Conservation (phyloP, 1,284 basidiomycete genomes). For the Bjerkandera adusta region DNA sequence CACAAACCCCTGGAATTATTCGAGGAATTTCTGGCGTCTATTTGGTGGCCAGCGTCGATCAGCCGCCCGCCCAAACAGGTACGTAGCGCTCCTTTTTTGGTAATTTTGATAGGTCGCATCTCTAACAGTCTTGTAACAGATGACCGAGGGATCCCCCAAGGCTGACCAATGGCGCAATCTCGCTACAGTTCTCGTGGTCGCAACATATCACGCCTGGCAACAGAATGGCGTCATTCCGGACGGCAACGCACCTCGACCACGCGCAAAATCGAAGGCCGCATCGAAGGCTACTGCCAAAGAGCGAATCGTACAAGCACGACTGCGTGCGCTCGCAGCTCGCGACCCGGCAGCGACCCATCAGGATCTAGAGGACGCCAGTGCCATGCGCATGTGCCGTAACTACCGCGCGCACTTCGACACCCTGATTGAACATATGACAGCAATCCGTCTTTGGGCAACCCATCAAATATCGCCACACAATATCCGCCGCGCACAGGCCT, state of each 20-base stretch:
- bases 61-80: slow-evolving; percentile 19
- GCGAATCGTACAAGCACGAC: slow-evolving; percentile 14
- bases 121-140: slow-evolving; percentile 12
- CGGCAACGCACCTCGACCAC: slow-evolving; percentile 18
- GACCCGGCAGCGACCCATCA: not conserved
- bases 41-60: slow-evolving; percentile 23
- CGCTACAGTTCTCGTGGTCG: slow-evolving; percentile 18
- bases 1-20: slow-evolving; percentile 15
- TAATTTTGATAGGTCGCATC: not conserved
- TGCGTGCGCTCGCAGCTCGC: not conserved
- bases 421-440: slow-evolving; percentile 20
- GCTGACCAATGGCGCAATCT: slow-evolving; percentile 26
- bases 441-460: slow-evolving; percentile 22
- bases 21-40: slow-evolving; percentile 12
- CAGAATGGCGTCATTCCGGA: slow-evolving; percentile 25
- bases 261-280: slow-evolving; percentile 17
- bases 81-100: slow-evolving; percentile 13
- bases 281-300: slow-evolving; percentile 7
- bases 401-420: slow-evolving; percentile 19
- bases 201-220: slow-evolving; percentile 22
- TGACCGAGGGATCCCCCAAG: slow-evolving; percentile 22
- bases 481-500: slow-evolving; percentile 17
- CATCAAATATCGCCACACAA: slow-evolving; percentile 21
- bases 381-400: slow-evolving; percentile 18
- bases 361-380: not conserved